A percentile compares a stretch with the other conserved stretches of the same genome.
phyloP scores from a whole-genome alignment of 345 rosid species.

The Eucalyptus tenuipes region DNA sequence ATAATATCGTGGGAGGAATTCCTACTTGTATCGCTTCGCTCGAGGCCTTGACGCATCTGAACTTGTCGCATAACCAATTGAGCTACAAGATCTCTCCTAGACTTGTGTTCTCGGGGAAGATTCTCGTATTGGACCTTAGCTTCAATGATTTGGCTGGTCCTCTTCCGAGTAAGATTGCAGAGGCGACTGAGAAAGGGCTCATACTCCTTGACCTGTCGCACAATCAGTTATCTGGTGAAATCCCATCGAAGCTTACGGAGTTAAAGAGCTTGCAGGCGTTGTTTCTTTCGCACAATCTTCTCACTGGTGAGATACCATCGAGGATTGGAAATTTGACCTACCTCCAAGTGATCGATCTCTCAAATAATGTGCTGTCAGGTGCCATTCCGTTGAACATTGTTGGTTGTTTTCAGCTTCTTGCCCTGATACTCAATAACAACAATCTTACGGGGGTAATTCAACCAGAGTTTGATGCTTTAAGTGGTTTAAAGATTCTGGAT shows the following conservation, averaged over 20 bases:
- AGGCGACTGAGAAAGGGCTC: constrained; percentile 64
- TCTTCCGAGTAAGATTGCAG: constrained; percentile 52
- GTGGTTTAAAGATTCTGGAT: constrained; percentile 70
- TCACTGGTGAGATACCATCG: constrained; percentile 67
- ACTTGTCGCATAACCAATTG: constrained; percentile 59
- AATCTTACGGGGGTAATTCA: constrained; percentile 77
- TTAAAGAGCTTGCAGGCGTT: constrained; percentile 69
- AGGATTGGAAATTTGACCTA: constrained; percentile 80
- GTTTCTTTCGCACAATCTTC: constrained; percentile 74
- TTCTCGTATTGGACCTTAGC: constrained; percentile 73
- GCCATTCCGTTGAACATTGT: constrained; percentile 75
- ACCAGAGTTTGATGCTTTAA: constrained; percentile 86
- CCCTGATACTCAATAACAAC: constrained; percentile 58
- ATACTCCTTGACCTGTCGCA: constrained; percentile 76
- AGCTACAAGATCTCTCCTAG: constrained; percentile 59
- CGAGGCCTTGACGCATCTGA: constrained; percentile 36
- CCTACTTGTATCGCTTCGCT: constrained; percentile 81
- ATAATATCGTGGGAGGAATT: constrained; percentile 70
- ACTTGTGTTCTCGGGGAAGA: constrained; percentile 58
- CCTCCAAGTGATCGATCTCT: constrained; percentile 81
- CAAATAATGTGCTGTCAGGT: constrained; percentile 61
- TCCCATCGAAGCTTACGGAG: constrained; percentile 64
- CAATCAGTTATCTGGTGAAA: constrained; percentile 63
- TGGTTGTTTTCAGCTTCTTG: constrained; percentile 83
- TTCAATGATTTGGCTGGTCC: constrained; percentile 61